These are phyloP conservation scores for Linanthus parryae DNA, from an alignment of 148 eudicot genomes.

Conservation along the genomic window DNA sequence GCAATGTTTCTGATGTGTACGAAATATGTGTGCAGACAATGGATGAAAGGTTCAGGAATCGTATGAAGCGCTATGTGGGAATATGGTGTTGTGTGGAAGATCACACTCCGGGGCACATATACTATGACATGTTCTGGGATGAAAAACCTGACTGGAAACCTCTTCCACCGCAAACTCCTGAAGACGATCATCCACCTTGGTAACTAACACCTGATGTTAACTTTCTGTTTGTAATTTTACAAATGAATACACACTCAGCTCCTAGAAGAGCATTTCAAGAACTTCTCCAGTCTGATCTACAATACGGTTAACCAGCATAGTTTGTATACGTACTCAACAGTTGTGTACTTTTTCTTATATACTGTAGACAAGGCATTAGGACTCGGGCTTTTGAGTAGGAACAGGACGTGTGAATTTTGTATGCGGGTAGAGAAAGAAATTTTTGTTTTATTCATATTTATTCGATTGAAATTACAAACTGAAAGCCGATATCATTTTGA, in stretches of 20 bases:
- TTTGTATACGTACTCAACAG: no score
- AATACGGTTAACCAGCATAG: no score
- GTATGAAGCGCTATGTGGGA: slow-evolving; percentile 72
- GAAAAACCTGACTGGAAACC: slow-evolving; percentile 96
- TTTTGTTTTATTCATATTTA: background rate
- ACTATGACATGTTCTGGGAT: slow-evolving; percentile 96
- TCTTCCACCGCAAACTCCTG: slow-evolving; percentile 62
- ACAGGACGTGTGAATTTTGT: background rate
- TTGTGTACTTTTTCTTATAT: no score
- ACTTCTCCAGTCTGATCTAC: slow-evolving; percentile 5
- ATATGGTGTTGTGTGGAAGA: slow-evolving; percentile 87
- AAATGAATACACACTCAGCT: no score
- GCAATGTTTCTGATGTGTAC: no score
- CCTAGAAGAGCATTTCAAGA: no score
- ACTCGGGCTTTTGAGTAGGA: background rate
- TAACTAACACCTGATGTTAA: slow-evolving; percentile 4
- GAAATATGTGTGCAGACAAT: slow-evolving; percentile 33
- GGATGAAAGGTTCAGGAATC: slow-evolving; percentile 71
- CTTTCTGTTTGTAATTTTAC: background rate
- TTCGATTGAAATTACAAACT: background rate
- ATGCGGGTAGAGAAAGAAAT: background rate
- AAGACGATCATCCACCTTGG: slow-evolving; percentile 86
- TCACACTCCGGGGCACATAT: slow-evolving; percentile 81
- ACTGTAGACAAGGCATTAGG: background rate
- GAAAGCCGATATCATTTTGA: background rate